Evolutionary conservation across 495 filamentous ascomycete genomes (phyloP).

Genomic region (Cryomyces antarcticus): DNA sequence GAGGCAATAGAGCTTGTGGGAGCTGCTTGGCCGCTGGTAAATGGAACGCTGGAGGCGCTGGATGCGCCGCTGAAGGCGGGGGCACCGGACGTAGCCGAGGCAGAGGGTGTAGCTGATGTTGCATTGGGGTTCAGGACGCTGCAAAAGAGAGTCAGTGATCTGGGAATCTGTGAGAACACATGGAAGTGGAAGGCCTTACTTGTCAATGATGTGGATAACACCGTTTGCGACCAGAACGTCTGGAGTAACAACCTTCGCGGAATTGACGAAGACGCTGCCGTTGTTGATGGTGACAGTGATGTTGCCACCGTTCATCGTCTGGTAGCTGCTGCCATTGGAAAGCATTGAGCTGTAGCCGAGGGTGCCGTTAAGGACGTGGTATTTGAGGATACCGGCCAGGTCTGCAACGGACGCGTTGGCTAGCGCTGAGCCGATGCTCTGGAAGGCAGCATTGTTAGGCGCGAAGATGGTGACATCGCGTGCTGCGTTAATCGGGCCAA

Average conservation of each 20-base stretch:
- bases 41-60: slow-evolving; percentile 13
- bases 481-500: slow-evolving; percentile 19
- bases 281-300: slow-evolving; percentile 30
- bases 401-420: slow-evolving; percentile 24
- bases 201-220: slow-evolving; percentile 46
- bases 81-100: slow-evolving; percentile 22
- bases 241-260: slow-evolving; percentile 30
- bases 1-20: slow-evolving; percentile 8
- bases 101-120: slow-evolving; percentile 24
- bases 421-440: slow-evolving; percentile 32
- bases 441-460: slow-evolving; percentile 38
- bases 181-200: slow-evolving; percentile 11
- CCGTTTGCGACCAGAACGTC: slow-evolving; percentile 46
- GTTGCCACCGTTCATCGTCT: slow-evolving; percentile 24
- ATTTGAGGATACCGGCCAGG: slow-evolving; percentile 29
- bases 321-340: slow-evolving; percentile 22
- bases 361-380: slow-evolving; percentile 35
- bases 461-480: slow-evolving; percentile 44
- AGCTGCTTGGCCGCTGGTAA: slow-evolving; percentile 16
- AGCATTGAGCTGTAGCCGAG: slow-evolving; percentile 31
- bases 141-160: not conserved
- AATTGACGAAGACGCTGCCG: slow-evolving; percentile 32
- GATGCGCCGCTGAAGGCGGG: slow-evolving; percentile 32
- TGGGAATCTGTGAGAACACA: not conserved
- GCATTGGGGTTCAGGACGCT: slow-evolving; percentile 43